phyloP scores from a whole-genome alignment of 1,284 basidiomycete genomes.

The Stereum hirsutum region DNA sequence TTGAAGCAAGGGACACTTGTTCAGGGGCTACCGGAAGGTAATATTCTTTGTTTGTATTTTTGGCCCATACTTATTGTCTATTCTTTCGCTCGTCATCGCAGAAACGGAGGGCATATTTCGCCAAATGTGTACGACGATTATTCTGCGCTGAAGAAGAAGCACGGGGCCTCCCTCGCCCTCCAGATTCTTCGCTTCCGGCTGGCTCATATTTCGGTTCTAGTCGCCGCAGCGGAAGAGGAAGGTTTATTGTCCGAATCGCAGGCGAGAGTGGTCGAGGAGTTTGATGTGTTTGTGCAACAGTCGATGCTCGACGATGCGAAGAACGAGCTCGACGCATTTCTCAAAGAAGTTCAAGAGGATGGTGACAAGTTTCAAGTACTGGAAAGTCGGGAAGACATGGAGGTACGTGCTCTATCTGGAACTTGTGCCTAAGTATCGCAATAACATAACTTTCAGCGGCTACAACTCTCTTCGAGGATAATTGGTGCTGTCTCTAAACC shows the following conservation, averaged over 20 bases:
- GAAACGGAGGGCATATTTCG: too few relatives aligned
- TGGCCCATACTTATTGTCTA: too few relatives aligned
- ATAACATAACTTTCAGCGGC: conserved; percentile 21
- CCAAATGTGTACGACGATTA: conserved; percentile 58
- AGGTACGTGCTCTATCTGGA: too few relatives aligned
- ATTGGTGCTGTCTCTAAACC: conserved; percentile 28
- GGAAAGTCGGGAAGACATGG: conserved; percentile 22
- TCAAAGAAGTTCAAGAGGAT: conserved; percentile 29
- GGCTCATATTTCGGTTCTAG: conserved; percentile 41
- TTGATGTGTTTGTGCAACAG: conserved; percentile 29
- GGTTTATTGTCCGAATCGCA: conserved; percentile 32
- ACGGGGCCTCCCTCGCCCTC: conserved; percentile 39
- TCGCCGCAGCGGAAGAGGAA: conserved; percentile 36
- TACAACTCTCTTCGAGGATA: conserved; percentile 22
- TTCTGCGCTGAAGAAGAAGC: conserved; percentile 30
- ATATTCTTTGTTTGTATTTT: conserved; percentile 9
- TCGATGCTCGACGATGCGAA: conserved; percentile 24
- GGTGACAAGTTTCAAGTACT: conserved; percentile 20
- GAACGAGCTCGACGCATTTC: conserved; percentile 24
- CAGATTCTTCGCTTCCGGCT: conserved; percentile 54
- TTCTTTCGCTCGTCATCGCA: too few relatives aligned
- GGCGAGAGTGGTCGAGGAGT: conserved; percentile 30
- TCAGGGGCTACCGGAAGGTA: conserved; percentile 65
- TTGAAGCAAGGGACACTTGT: conserved; percentile 62
- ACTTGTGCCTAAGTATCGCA: too few relatives aligned